Evolutionary conservation across 2,329 filamentous ascomycete genomes (phyloP).

Genomic region (Claviceps paspali): DNA sequence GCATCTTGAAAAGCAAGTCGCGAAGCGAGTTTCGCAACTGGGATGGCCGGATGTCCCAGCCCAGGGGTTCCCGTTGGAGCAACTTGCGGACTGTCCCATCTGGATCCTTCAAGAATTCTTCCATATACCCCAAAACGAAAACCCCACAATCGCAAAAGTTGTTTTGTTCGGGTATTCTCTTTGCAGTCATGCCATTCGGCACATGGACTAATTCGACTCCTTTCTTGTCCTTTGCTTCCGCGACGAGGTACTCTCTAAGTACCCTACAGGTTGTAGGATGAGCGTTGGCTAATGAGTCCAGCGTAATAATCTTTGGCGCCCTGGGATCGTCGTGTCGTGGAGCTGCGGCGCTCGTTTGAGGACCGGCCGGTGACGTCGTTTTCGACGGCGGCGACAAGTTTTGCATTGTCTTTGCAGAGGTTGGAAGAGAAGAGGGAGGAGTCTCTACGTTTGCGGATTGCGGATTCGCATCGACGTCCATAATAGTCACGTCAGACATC

Average conservation of each 20-base stretch:
- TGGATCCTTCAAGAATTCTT: conserved; percentile 65
- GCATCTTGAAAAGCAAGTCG: conserved; percentile 46
- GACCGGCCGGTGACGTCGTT: conserved; percentile 8
- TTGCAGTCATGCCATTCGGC: conserved; percentile 47
- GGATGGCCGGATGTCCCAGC: conserved; percentile 40
- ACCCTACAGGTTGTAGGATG: conserved; percentile 50
- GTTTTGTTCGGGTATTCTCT: conserved; percentile 59
- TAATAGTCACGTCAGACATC: conserved; percentile 12
- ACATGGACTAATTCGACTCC: conserved; percentile 22
- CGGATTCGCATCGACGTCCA: conserved; percentile 7
- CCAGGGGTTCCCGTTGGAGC: conserved; percentile 38
- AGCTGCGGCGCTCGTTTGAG: neutral
- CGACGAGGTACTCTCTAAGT: conserved; percentile 61
- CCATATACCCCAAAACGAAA: conserved; percentile 70
- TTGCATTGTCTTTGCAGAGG: conserved; percentile 1
- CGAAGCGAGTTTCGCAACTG: conserved; percentile 52
- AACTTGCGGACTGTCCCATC: conserved; percentile 53
- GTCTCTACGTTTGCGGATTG: neutral
- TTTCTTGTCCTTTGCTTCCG: conserved; percentile 54
- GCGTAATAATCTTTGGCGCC: conserved; percentile 61
- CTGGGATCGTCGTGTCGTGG: conserved; percentile 20
- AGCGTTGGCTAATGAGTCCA: conserved; percentile 63
- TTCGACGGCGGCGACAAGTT: neutral
- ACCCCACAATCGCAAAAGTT: conserved; percentile 87
- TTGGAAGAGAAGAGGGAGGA: neutral